phyloP scores from a whole-genome alignment of 2,329 filamentous ascomycete genomes.

The Microsporum canis region DNA sequence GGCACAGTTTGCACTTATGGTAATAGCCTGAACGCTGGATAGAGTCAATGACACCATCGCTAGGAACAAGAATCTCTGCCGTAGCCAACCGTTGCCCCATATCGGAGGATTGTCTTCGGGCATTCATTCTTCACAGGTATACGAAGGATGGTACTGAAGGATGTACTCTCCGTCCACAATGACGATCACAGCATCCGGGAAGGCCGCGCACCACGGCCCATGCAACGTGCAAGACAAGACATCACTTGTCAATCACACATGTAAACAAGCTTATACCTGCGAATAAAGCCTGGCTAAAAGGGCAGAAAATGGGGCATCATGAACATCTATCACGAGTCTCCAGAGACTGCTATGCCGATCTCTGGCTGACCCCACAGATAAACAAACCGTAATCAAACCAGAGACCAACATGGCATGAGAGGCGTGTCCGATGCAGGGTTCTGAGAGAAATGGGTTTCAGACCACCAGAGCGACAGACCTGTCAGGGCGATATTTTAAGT shows the following conservation, averaged over 20 bases:
- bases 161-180: neutral
- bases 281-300: neutral
- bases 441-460: neutral
- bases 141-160: too few relatives aligned
- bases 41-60: neutral
- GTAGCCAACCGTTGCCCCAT: neutral
- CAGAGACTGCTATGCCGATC: neutral
- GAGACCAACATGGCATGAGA: neutral
- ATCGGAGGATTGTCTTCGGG: neutral
- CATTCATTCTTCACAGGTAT: neutral
- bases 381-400: neutral
- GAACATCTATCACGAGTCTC: neutral
- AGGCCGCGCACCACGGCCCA: neutral
- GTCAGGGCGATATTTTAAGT: neutral
- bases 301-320: neutral
- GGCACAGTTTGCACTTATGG: neutral
- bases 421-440: neutral
- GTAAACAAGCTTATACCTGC: neutral
- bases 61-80: neutral
- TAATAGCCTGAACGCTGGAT: neutral
- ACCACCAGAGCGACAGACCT: neutral
- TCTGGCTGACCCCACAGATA: neutral
- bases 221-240: neutral
- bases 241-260: neutral
- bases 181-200: slow-evolving; percentile 1